phyloP scores from a whole-genome alignment of 257 asterid genomes.

The Jacaranda copaia region DNA sequence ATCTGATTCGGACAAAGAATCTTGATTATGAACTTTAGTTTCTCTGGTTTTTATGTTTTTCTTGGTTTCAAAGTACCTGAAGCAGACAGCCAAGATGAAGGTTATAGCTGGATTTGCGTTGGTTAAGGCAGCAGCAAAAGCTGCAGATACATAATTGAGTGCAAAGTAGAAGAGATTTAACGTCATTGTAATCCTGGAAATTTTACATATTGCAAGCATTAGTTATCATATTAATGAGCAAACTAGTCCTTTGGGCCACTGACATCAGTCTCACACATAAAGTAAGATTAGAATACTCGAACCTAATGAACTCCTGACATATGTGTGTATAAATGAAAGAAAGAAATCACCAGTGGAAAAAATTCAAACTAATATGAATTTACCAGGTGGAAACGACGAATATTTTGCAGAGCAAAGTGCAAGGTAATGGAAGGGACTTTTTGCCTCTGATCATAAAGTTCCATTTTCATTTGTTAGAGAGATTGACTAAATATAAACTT shows the following conservation, averaged over 20 bases:
- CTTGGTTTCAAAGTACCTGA: slow-evolving; percentile 7
- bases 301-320: too few species aligned
- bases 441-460: slow-evolving; percentile 18
- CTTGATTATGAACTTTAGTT: background rate
- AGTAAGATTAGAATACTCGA: too few species aligned
- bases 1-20: too few species aligned
- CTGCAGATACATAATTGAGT: slow-evolving; percentile 48
- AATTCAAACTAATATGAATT: too few species aligned
- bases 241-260: too few species aligned
- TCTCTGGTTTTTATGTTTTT: background rate
- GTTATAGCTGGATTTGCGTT: slow-evolving; percentile 37
- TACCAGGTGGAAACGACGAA: slow-evolving; percentile 24
- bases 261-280: too few species aligned
- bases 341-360: background rate
- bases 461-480: background rate
- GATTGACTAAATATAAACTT: background rate
- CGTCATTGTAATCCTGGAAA: slow-evolving; percentile 46
- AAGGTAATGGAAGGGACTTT: slow-evolving; percentile 30
- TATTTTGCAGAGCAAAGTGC: slow-evolving; percentile 26
- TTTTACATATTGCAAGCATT: background rate
- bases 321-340: too few species aligned
- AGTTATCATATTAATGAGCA: background rate
- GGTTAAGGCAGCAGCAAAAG: slow-evolving; percentile 49
- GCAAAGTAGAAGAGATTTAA: slow-evolving; percentile 48
- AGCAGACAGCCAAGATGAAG: slow-evolving; percentile 28